Conservation (phyloP, 2,329 filamentous ascomycete species). For the Fusarium verticillioides region DNA sequence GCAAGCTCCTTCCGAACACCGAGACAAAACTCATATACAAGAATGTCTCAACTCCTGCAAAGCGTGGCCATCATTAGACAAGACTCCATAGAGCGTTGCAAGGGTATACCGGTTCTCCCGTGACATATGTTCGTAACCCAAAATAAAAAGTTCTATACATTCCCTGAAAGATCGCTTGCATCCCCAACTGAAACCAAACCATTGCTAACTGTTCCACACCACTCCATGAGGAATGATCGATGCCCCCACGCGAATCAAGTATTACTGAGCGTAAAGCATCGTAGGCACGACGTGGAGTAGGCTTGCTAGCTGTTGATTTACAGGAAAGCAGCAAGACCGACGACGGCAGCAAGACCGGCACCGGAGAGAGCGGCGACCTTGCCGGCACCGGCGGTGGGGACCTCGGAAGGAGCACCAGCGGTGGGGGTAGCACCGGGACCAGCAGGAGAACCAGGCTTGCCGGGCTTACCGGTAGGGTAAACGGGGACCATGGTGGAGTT, state of each 20-base stretch:
- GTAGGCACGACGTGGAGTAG: constrained; percentile 53
- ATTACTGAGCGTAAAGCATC: constrained; percentile 56
- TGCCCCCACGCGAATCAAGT: constrained; percentile 52
- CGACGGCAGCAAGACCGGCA: constrained; percentile 68
- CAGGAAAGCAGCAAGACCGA: constrained; percentile 69
- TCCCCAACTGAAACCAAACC: constrained; percentile 43
- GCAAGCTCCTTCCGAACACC: constrained; percentile 44
- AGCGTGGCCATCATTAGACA: constrained; percentile 47
- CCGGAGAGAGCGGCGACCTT: constrained; percentile 67
- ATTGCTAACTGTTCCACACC: constrained; percentile 46
- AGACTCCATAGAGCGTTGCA: constrained; percentile 48
- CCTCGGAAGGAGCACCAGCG: constrained; percentile 48
- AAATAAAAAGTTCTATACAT: constrained; percentile 51
- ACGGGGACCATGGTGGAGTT: constrained; percentile 49
- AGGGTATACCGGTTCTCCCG: constrained; percentile 47
- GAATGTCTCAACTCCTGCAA: constrained; percentile 46
- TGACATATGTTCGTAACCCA: constrained; percentile 52
- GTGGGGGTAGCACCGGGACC: constrained; percentile 45
- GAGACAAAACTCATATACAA: constrained; percentile 45
- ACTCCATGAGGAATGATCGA: constrained; percentile 51
- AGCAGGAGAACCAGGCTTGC: constrained; percentile 4
- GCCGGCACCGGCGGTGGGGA: constrained; percentile 66
- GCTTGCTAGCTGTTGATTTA: constrained; percentile 59
- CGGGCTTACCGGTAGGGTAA: constrained; percentile 33
- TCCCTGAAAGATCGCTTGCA: constrained; percentile 43